Evolutionary conservation across 148 eudicot species (phyloP), one percentile per base, ranked within the genome.

Genomic region (Gaultheria prostrata): DNA sequence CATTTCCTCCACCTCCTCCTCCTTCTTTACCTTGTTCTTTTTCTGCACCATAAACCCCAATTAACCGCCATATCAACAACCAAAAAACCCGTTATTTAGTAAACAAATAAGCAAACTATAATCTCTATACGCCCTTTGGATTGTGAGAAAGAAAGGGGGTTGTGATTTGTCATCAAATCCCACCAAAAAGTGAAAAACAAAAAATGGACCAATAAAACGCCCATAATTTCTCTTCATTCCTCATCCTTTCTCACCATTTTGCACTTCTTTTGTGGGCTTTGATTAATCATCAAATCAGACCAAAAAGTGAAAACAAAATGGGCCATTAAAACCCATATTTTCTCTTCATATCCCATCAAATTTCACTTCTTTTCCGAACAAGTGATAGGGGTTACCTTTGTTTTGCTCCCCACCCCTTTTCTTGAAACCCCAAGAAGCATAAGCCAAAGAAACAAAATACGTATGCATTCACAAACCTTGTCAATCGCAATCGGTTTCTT

Each of bases 21-120:
- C 84, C 78, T 84, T 80, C 30, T 69, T 80, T 73, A 83, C 82
- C 86, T 82, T 88, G 78, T 83, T 89, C 85, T 82, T 87, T 84
- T 84, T 85, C 91, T 92, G 84, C 53, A 77, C 33, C 78, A 59
- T 72, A 33, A 61, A 28, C 26, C 46, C 14, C 39, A 73, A 49
- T 28, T 18, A 76, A 48, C 3, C 39, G 24, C 24, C 1, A 82
- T 53, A n/a, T 49, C 32, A 49, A 72, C 2, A 56, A 32, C 46
- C 10, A 77, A 61, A 8, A 61, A 61, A 61, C 11, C n/a, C 67
- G 9, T 61, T 9, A 61, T 21, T 61, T 54, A 21, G 67, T 61
- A 61, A 57, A 11, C 9, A 61, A 61, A 61, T n/a, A n/a, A 9
- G 67, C 67, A n/a, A 61, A 21, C 67, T 2, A 61, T 2, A 61